Base-by-base conservation (phyloP, 176 grass and related monocot genomes). In the Melocanna baccifera region DNA sequence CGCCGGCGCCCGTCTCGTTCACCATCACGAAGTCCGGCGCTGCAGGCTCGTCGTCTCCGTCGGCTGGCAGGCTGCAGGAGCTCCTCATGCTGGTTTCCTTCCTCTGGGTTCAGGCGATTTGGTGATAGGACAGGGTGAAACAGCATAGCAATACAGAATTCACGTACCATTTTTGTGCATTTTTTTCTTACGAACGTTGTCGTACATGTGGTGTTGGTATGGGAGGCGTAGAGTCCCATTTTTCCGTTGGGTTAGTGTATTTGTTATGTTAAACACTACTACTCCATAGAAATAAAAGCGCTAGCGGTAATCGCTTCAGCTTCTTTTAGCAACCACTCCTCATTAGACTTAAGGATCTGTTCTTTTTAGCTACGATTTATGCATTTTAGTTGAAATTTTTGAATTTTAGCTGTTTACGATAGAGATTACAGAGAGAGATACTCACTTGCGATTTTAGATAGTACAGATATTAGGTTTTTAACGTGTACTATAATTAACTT, bases 1-100 rank as follows among this genome's bases (percentile, higher is more conserved):
- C 89, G 5, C 64, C 92, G 13, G 12, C 92, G 2, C 92, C 92
- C 0, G 12, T 88, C 9, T 86, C 86, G 2, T 51, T 91, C 76
- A 83, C 88, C 56, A 0, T 88, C 61, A 76, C 15, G 12, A 94
- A 45, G 25, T 70, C 66, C 15, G 11, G 68, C 52, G 19, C 56
- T 36, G n/a, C 76, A 26, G 46, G 42, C 10, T 34, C 32, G 0
- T 19, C 2, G 0, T 1, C 42, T 0, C 22, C 32, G 28, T 28
- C 63, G 2, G 76, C 61, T 2, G n/a, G 3, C 71, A 13, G 55
- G 46, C 29, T 67, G 64, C 56, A 50, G 9, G 26, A 6, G 57
- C 8, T 85, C 19, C 18, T 81, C 28, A 0, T 51, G 71, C 22
- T 81, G 11, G 8, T 63, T 25, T 39, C 69, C 28, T 62, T 76